These are phyloP conservation scores for Trichoderma polysporum DNA, from an alignment of 2,329 filamentous ascomycete genomes.

Conservation along the genomic window DNA sequence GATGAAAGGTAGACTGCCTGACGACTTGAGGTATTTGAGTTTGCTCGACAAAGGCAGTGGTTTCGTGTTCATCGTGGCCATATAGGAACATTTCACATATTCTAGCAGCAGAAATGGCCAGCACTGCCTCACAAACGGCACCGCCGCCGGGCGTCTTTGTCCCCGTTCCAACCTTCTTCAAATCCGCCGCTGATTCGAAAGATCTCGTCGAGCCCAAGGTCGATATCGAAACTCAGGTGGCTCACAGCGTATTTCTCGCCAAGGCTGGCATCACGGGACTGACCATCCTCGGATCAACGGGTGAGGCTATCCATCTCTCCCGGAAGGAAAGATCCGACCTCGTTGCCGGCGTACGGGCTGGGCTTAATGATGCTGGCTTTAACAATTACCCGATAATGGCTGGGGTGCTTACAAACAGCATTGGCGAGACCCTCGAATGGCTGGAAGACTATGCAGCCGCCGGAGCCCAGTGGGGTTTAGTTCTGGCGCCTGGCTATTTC, in stretches of 20 bases:
- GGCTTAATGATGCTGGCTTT: constrained; percentile 55
- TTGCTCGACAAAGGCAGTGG: not conserved
- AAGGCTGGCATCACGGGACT: constrained; percentile 59
- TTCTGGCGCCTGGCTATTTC: constrained; percentile 61
- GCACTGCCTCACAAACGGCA: not conserved
- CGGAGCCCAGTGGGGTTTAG: constrained; percentile 59
- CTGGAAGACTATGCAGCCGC: constrained; percentile 55
- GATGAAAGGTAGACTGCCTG: not conserved
- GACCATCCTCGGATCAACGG: constrained; percentile 63
- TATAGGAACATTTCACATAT: not conserved
- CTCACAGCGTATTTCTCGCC: constrained; percentile 60
- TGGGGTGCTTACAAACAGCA: constrained; percentile 60
- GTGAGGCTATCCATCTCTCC: constrained; percentile 62
- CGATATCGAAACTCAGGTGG: constrained; percentile 57
- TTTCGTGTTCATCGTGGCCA: not conserved
- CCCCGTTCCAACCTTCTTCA: constrained; percentile 65
- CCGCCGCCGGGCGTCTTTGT: constrained; percentile 58
- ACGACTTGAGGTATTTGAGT: not conserved
- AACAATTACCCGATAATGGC: constrained; percentile 60
- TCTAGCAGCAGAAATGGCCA: not conserved
- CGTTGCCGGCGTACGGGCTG: constrained; percentile 55
- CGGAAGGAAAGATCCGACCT: constrained; percentile 56
- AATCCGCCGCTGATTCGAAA: constrained; percentile 39
- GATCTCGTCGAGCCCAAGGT: constrained; percentile 50
- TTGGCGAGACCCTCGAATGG: constrained; percentile 61